A percentile compares a stretch with the other conserved stretches of the same genome.
Conservation (phyloP, 768 basidiomycete genomes). For the Pulveroboletus sp. region DNA sequence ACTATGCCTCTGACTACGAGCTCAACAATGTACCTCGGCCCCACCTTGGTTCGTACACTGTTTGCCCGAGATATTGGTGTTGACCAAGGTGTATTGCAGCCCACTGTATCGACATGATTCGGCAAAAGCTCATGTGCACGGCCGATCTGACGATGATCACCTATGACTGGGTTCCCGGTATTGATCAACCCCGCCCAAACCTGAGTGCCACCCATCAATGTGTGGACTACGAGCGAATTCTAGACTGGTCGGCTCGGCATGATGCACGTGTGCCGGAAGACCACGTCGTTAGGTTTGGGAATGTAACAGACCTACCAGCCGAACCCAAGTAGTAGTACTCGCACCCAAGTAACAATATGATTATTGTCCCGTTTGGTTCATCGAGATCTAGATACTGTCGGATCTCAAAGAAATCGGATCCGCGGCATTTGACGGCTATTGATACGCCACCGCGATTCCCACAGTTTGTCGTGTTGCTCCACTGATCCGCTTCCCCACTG, state of each 20-base stretch:
- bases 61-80: background rate
- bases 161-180: background rate
- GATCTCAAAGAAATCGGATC: too few species aligned
- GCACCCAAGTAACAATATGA: too few species aligned
- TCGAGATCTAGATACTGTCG: too few species aligned
- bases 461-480: too few species aligned
- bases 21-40: background rate
- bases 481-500: too few species aligned
- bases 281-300: constrained; percentile 1
- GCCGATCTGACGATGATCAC: background rate
- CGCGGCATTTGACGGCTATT: too few species aligned
- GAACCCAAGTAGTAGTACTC: too few species aligned
- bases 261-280: background rate
- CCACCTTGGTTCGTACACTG: background rate
- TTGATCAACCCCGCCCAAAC: background rate
- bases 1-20: background rate
- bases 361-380: too few species aligned
- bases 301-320: background rate
- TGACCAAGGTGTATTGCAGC: background rate
- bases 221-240: background rate
- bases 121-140: constrained; percentile 5
- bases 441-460: too few species aligned
- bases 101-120: constrained; percentile 2
- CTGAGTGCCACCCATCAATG: background rate
- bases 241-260: background rate